These are phyloP conservation scores for Fusarium chaquense DNA, from an alignment of 2,329 filamentous ascomycete species.

Conservation along the genomic window DNA sequence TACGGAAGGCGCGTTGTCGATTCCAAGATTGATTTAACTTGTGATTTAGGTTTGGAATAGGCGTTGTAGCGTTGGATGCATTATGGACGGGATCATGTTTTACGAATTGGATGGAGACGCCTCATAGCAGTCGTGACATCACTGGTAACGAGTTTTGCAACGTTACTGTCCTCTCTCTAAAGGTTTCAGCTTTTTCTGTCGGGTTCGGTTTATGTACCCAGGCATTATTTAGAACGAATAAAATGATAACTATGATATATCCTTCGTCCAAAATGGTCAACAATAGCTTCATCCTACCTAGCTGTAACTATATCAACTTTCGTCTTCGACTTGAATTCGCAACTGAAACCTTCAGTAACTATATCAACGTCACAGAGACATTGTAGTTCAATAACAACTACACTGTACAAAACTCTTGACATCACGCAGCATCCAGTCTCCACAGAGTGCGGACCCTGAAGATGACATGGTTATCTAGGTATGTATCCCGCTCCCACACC, in stretches of 20 bases:
- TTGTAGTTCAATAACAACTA: not conserved
- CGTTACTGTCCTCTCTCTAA: constrained; percentile 38
- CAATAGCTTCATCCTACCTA: not conserved
- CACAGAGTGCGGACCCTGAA: constrained; percentile 28
- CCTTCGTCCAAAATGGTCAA: not conserved
- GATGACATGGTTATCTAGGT: not conserved
- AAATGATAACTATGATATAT: not conserved
- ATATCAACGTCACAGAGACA: no score
- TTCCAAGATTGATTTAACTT: constrained; percentile 41
- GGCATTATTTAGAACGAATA: constrained; percentile 13
- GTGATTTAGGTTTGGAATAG: constrained; percentile 16
- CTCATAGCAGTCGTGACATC: constrained; percentile 1
- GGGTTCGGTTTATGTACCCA: constrained; percentile 2
- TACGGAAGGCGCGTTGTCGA: constrained; percentile 20
- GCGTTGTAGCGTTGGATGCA: constrained; percentile 33
- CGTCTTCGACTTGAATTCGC: no score
- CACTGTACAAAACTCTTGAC: not conserved
- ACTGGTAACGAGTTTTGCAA: constrained; percentile 12
- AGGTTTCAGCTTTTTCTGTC: constrained; percentile 2
- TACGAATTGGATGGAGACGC: constrained; percentile 26
- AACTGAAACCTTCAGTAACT: no score
- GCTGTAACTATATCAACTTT: not conserved
- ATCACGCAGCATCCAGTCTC: constrained; percentile 11
- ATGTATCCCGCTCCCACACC: not conserved
- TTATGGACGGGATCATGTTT: constrained; percentile 19